phyloP scores from a whole-genome alignment of 2,329 filamentous ascomycete species.

The Chlorencoelia australis region DNA sequence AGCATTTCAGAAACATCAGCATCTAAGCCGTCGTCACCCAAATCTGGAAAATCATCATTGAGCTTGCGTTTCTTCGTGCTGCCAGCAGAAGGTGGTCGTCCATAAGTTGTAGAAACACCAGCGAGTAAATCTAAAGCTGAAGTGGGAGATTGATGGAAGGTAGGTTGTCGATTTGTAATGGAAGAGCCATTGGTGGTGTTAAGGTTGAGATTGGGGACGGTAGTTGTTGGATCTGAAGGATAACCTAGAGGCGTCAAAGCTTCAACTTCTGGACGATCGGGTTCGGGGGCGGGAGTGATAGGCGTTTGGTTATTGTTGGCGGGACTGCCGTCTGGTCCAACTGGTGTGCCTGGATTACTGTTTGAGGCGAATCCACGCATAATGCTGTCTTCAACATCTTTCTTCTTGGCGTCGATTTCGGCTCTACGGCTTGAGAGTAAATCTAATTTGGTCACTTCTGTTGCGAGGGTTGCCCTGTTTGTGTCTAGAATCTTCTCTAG shows the following conservation, averaged over 20 bases:
- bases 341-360: conserved; percentile 39
- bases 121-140: conserved; percentile 30
- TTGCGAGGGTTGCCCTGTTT: conserved; percentile 58
- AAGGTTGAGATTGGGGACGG: conserved; percentile 28
- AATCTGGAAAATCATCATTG: conserved; percentile 36
- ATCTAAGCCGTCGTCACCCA: conserved; percentile 45
- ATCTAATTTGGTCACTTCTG: conserved; percentile 57
- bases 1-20: conserved; percentile 51
- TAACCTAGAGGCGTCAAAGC: conserved; percentile 72
- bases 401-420: conserved; percentile 72
- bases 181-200: conserved; percentile 25
- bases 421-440: conserved; percentile 57
- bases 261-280: conserved; percentile 71
- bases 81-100: conserved; percentile 17
- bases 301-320: conserved; percentile 24
- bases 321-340: conserved; percentile 34
- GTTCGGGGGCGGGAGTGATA: conserved; percentile 44
- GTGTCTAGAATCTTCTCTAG: conserved; percentile 73
- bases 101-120: conserved; percentile 28
- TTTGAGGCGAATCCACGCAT: conserved; percentile 69
- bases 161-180: conserved; percentile 5
- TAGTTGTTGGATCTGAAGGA: conserved; percentile 31
- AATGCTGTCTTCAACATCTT: conserved; percentile 82
- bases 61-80: conserved; percentile 39
- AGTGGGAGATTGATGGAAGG: conserved; percentile 15